Evolutionary conservation across 202 grass and related monocot species (phyloP), one percentile per base, ranked within the genome.

Genomic region (Bolboschoenoplectus hybrid): DNA sequence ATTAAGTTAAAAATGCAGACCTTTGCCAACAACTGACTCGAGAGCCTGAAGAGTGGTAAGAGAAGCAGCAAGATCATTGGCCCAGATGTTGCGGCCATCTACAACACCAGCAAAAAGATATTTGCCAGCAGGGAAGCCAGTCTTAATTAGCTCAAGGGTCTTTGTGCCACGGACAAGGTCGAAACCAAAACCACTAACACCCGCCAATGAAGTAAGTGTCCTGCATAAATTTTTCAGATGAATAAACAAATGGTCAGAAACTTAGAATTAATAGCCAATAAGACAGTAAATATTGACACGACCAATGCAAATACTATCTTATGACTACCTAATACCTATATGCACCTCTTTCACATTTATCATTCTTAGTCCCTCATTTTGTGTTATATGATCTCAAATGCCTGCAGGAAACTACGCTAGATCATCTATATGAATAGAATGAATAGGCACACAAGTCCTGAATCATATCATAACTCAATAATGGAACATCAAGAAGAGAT

Each of bases 21-120:
- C 95, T 89, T 97, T 95, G 53, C 95, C 92, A 82, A 94, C 96
- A 83, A 96, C 53, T 82, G 86, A 55, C 88, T 96, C 96, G 85
- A 98, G 93, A 85, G 85, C 79, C 65, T 91, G 50, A 69, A 98
- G 93, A 79, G 91, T 90, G 80, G 56, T 90, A 69, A 98, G 91
- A 89, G 96, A 98, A 77, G 90, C 86, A 81, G 82, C 91, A 57
- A 98, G 93, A 86, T 98, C 88, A 90, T 98, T 94, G 76, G 96
- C 91, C 96, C 96, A 98, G 52, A 98, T 96, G 64, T 98, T 98
- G 47, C 96, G 74, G 17, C 93, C 93, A 94, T 98, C 96, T 16
- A 98, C 96, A 90, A 94, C 87, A 89, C 96, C 96, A 44, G 96
- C 96, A 85, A 95, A 98, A 50, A 98, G 89, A 83, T 92, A 96